A percentile compares a stretch with the other conserved stretches of the same genome.
These are phyloP conservation scores for Hamamelis virginiana DNA, from an alignment of 164 flowering plant genomes.

Conservation along the genomic window DNA sequence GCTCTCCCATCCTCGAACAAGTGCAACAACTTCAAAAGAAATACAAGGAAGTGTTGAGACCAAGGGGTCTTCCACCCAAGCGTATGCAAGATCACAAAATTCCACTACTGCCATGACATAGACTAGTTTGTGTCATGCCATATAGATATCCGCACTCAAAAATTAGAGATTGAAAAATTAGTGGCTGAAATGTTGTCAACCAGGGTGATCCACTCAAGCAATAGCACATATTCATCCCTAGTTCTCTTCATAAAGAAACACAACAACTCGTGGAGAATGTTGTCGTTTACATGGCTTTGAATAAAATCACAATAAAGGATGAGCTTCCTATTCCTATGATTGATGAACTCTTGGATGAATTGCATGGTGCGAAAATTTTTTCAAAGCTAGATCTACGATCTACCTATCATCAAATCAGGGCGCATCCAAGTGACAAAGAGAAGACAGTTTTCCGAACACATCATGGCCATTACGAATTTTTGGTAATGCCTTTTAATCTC, in stretches of 20 bases:
- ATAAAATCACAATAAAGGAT: conserved; percentile 1
- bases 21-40: too few species aligned
- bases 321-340: conserved; percentile 1
- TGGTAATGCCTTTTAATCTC: conserved; percentile 1
- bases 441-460: neutral
- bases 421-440: neutral
- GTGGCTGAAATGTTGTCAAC: neutral
- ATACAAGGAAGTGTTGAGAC: too few species aligned
- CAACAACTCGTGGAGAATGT: neutral
- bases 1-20: too few species aligned
- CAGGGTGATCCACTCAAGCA: neutral
- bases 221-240: neutral
- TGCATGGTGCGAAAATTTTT: neutral
- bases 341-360: conserved; percentile 1
- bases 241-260: neutral
- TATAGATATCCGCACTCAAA: neutral
- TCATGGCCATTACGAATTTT: conserved; percentile 2
- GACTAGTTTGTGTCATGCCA: neutral
- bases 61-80: neutral
- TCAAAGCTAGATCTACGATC: neutral
- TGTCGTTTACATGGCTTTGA: neutral
- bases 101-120: neutral
- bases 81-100: neutral
- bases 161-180: neutral
- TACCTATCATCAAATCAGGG: neutral